Evolutionary conservation across 805 yeast genomes (phyloP), one percentile per base, ranked within the genome.

Genomic region (Saccharomycopsis sp.): DNA sequence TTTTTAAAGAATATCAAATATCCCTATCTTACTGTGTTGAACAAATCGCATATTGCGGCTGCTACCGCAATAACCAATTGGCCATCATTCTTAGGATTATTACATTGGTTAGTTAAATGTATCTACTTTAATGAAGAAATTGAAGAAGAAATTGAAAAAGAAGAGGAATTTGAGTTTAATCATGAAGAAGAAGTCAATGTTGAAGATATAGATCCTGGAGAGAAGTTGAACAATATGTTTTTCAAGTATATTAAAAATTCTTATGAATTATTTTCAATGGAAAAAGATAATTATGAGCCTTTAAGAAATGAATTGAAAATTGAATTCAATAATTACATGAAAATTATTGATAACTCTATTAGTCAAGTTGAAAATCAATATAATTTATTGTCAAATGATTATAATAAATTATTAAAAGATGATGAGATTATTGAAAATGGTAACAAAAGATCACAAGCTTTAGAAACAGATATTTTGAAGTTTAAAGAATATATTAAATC

Each of bases 21-120:
- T 52, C 96, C 96, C 1, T 85, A 79, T 55, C 58, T 85, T 43
- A 94, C 82, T 31, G 65, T 83, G 0, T 76, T 88, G 30, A 83
- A 80, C 57, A 79, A 87, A 52, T 79, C 92, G 1, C 94, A 85
- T 54, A 78, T 87, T 29, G 75, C 87, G 29, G 95, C 95, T 0
- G 95, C 85, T 10, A 95, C 95, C 4, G 94, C 95, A 2, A n/a
- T n/a, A n/a, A 76, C 80, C 36, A 77, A 76, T 49, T 87, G 96
- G 96, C 86, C 84, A 10, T 70, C 71, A 5, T 83, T 85, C 49
- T 57, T 87, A 31, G 95, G 92, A 1, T 74, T 88, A 71, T 61
- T 87, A 18, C 77, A 80, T 55, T 87, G 96, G 96, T 56, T 87
- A 34, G 75, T 80, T 3, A 74, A 74, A 48, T 64, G 75, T 45